Conservation (phyloP, 768 basidiomycete genomes). For the Paxillus ammoniavirescens region DNA sequence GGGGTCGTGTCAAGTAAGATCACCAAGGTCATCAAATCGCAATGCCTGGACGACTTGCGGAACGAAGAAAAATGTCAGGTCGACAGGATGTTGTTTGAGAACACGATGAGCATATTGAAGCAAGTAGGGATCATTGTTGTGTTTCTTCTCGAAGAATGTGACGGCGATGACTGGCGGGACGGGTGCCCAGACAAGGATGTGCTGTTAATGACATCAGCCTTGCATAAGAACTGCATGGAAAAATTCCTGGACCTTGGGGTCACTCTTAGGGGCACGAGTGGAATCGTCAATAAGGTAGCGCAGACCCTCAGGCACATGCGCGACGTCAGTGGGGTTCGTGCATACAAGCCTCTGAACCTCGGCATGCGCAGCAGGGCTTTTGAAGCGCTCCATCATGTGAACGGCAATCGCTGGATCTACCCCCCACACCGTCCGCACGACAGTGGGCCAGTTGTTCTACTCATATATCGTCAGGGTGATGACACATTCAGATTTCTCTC, state of each 20-base stretch:
- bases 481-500: conserved; percentile 8
- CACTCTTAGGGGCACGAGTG: conserved; percentile 55
- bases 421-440: conserved; percentile 77
- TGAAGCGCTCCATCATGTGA: conserved; percentile 87
- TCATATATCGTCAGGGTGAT: conserved; percentile 3
- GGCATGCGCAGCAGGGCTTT: conserved; percentile 54
- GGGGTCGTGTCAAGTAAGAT: conserved; percentile 12
- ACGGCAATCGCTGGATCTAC: conserved; percentile 81
- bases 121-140: conserved; percentile 77
- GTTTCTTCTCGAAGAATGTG: conserved; percentile 83
- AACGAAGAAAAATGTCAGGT: conserved; percentile 97
- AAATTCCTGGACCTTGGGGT: conserved; percentile 63
- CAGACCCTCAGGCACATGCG: conserved; percentile 80
- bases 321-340: conserved; percentile 62
- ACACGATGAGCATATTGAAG: conserved; percentile 97
- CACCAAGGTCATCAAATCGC: conserved; percentile 85
- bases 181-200: conserved; percentile 85
- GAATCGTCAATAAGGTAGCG: conserved; percentile 75
- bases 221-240: not conserved
- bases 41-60: conserved; percentile 98
- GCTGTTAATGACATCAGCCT: conserved; percentile 42
- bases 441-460: conserved; percentile 63
- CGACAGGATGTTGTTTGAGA: conserved; percentile 90
- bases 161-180: conserved; percentile 81
- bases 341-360: conserved; percentile 79